Base-by-base conservation (phyloP, 352 stramenopile species). In the Blastocystis sp. region DNA sequence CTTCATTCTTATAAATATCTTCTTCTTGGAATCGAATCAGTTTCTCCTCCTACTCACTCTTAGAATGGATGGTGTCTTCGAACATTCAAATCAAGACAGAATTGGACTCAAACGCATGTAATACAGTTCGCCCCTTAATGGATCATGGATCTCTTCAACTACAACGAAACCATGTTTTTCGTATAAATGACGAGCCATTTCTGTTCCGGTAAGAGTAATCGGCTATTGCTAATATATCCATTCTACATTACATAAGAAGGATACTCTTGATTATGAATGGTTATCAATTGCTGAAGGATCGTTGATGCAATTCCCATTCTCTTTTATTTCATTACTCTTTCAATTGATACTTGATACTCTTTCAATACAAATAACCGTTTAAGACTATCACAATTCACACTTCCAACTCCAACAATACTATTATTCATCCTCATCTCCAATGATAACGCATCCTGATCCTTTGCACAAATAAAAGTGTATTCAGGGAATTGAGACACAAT, bases 391-490 rank as follows among this genome's bases (percentile, higher is more conserved):
- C 42, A n/a, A 46, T n/a, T 74, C 9, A 74, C 63, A 21, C n/a
- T 54, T 11, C 63, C 63, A 14, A 74, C 63, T 74, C 63, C 63
- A 27, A 74, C 63, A 12, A 74, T 74, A n/a, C 63, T 74, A 74
- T 4, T 12, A 12, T 0, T 54, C 1, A 51, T 21, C 9, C 11
- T 0, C 12, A 74, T 16, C 43, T 49, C 16, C 0, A 74, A 16
- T 24, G 21, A 0, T 3, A 29, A 74, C 63, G 14, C 9, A 29
- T 51, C n/a, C 43, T 43, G 5, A 14, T 51, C 32, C 5, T 54
- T 27, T 16, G 63, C 63, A 74, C 63, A 74, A n/a, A 74, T 46
- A 27, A 37, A 74, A 2, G 11, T 21, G 21, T 74, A 51, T n/a
- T 74, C 32, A 21, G 27, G 14, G 32, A 74, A 52, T 9, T 52